Evolutionary conservation across 176 grass and related monocot genomes (phyloP).

Genomic region (sorghum (Sorghum bicolor)): DNA sequence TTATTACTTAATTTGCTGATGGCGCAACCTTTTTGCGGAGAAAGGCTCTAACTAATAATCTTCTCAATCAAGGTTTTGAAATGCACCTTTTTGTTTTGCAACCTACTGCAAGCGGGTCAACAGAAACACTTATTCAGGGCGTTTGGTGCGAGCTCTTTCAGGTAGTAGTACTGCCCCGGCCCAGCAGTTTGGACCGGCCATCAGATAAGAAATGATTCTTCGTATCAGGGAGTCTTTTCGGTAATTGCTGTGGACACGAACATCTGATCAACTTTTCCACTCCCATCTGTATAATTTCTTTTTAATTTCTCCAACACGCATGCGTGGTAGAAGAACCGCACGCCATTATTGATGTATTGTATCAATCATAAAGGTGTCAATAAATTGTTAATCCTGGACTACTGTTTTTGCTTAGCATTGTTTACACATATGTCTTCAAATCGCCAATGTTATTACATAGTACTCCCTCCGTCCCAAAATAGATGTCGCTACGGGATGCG

Average conservation of each 20-base stretch:
- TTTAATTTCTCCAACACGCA: neutral
- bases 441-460: neutral
- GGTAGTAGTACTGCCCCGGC: neutral
- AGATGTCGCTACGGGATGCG: no score
- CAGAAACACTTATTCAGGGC: slow-evolving; percentile 14
- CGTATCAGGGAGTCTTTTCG: neutral
- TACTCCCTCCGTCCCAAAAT: no score
- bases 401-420: no score
- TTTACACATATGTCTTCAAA: neutral
- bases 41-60: slow-evolving; percentile 29
- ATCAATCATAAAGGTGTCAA: neutral
- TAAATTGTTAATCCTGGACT: neutral
- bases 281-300: neutral
- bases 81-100: neutral
- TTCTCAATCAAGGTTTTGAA: slow-evolving; percentile 23
- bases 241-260: neutral
- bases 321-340: neutral
- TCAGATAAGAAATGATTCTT: slow-evolving; percentile 8
- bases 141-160: slow-evolving; percentile 13
- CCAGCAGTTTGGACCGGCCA: neutral
- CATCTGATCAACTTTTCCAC: neutral
- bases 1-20: neutral
- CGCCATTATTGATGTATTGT: neutral
- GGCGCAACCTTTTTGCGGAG: neutral
- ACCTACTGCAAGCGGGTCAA: neutral